These are phyloP conservation scores for Talaromyces albobiverticillius DNA, from an alignment of 2,329 filamentous ascomycete genomes.

Conservation along the genomic window DNA sequence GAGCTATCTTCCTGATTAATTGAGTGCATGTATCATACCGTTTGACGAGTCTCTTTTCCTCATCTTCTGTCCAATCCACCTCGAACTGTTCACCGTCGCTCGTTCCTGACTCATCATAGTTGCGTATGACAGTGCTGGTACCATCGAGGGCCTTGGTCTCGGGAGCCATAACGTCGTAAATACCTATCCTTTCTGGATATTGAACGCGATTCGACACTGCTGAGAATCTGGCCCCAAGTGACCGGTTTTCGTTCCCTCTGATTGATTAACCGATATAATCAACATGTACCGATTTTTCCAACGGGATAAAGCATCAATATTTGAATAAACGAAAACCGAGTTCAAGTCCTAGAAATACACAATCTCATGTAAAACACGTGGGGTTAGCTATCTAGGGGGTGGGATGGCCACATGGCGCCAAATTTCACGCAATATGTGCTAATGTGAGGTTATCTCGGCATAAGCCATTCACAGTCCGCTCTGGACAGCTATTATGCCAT, in stretches of 20 bases:
- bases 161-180: neutral
- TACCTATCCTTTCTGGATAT: neutral
- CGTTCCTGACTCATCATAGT: neutral
- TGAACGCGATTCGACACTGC: neutral
- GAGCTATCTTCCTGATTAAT: neutral
- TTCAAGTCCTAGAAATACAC: neutral
- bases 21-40: slow-evolving; percentile 6
- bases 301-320: too few species aligned
- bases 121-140: neutral
- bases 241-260: neutral
- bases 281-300: too few species aligned
- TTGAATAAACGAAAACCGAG: neutral
- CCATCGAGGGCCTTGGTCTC: neutral
- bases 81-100: neutral
- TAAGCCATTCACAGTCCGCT: neutral
- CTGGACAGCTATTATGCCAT: neutral
- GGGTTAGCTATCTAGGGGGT: neutral
- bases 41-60: slow-evolving; percentile 23
- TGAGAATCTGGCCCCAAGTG: too few species aligned
- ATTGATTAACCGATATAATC: neutral
- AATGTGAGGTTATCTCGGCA: neutral
- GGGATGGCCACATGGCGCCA: neutral
- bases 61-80: slow-evolving; percentile 19
- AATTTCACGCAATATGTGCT: neutral
- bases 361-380: neutral